Percentiles rank a stretch among this genome's conserved stretches.
Evolutionary conservation across 75 land plant genomes (phyloP).

Genomic region (Picea sitchensis): DNA sequence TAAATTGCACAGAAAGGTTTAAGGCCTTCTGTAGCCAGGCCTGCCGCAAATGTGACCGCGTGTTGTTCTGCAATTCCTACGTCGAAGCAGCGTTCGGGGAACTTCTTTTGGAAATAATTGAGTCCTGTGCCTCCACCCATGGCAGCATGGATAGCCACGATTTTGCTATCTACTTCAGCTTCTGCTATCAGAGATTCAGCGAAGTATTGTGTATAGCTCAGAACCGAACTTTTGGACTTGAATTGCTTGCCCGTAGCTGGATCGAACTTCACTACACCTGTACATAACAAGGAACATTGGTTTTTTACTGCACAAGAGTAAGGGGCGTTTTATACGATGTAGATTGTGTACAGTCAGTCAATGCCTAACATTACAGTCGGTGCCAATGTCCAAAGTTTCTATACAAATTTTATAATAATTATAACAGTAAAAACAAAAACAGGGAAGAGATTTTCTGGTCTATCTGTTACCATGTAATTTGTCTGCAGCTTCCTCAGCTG

Average conservation of each 20-base stretch:
- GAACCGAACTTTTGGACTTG: conserved; percentile 10
- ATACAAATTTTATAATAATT: too few species aligned
- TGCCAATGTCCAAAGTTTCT: too few species aligned
- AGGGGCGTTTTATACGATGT: too few species aligned
- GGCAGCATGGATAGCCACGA: conserved; percentile 37
- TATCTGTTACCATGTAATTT: conserved; percentile 27
- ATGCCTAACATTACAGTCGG: too few species aligned
- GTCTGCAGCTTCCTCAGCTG: conserved; percentile 38
- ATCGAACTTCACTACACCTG: conserved; percentile 55
- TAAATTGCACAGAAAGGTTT: conserved; percentile 59
- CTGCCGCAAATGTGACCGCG: conserved; percentile 93
- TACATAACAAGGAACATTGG: not conserved
- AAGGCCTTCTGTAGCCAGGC: conserved; percentile 56
- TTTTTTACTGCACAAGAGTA: too few species aligned
- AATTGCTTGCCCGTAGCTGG: conserved; percentile 34
- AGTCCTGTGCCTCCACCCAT: conserved; percentile 50
- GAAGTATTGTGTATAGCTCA: conserved; percentile 30
- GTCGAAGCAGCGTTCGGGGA: conserved; percentile 65
- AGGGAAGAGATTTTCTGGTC: not conserved
- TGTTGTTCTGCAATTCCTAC: conserved; percentile 95
- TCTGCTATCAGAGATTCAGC: conserved; percentile 37
- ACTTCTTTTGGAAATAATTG: conserved; percentile 27
- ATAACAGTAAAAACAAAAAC: too few species aligned
- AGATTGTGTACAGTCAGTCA: too few species aligned
- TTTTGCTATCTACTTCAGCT: conserved; percentile 20